A percentile compares a stretch with the other conserved stretches of the same genome.
Evolutionary conservation across 2,329 filamentous ascomycete species (phyloP).

Genomic region (Colletotrichum filicis): DNA sequence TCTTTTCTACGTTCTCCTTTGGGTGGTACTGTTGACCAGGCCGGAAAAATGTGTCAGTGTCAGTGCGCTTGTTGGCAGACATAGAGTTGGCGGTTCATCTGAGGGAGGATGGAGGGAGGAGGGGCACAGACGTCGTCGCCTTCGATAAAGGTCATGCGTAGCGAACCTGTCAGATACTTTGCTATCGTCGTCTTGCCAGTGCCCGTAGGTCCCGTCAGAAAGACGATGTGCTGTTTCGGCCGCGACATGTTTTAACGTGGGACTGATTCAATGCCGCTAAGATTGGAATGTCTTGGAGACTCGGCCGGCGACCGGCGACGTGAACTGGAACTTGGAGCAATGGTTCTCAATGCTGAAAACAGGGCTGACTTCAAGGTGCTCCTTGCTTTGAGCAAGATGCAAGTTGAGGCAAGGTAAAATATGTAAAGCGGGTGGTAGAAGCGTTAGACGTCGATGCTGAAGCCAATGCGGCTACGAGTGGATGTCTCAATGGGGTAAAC

Average conservation of each 20-base stretch:
- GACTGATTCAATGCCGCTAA: not conserved
- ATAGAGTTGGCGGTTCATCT: not conserved
- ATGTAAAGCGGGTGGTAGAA: not conserved
- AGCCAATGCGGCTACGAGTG: not conserved
- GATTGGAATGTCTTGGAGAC: not conserved
- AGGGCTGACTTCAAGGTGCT: conserved; percentile 2
- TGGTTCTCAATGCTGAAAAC: not conserved
- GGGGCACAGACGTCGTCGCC: conserved; percentile 66
- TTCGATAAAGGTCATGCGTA: conserved; percentile 67
- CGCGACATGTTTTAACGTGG: conserved; percentile 15
- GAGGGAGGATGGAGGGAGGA: not conserved
- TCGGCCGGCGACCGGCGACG: not conserved
- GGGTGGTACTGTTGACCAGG: conserved; percentile 62
- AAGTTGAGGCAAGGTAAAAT: not conserved
- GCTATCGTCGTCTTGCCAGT: conserved; percentile 72
- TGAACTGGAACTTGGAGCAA: not conserved
- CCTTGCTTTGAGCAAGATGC: not conserved
- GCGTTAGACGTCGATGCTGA: not conserved
- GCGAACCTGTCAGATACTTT: conserved; percentile 57
- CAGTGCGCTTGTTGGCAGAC: conserved; percentile 17
- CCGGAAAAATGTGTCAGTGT: not conserved
- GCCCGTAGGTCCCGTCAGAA: conserved; percentile 70
- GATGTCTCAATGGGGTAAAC: not conserved
- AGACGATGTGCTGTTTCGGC: conserved; percentile 61
- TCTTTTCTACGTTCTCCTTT: conserved; percentile 76